Evolutionary conservation across 148 eudicot genomes (phyloP).

Genomic region (Persicaria tinctoria): DNA sequence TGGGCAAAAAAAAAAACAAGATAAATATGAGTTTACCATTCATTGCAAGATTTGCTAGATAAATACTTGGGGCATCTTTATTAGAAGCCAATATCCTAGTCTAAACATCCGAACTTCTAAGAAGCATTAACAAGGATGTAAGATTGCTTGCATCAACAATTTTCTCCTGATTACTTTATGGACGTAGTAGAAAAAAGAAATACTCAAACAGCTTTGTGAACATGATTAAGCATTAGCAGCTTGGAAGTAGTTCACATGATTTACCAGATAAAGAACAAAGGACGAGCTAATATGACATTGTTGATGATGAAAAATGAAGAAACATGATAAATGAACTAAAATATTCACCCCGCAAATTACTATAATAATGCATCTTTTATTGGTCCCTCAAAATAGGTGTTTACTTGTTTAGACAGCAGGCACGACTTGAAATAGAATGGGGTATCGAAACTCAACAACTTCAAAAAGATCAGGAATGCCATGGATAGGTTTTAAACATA

Average conservation of each 20-base stretch:
- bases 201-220: background rate
- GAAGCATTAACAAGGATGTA: slow-evolving; percentile 71
- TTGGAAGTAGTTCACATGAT: background rate
- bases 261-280: background rate
- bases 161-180: slow-evolving; percentile 80
- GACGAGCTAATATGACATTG: background rate
- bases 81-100: slow-evolving; percentile 22
- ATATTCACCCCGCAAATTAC: background rate
- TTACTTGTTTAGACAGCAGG: background rate
- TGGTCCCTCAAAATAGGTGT: background rate
- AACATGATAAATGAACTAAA: too few relatives aligned
- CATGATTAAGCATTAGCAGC: background rate
- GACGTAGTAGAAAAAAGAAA: slow-evolving; percentile 12
- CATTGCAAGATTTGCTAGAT: too few relatives aligned
- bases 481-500: background rate
- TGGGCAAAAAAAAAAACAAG: too few relatives aligned
- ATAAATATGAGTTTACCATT: too few relatives aligned
- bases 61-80: background rate
- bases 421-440: background rate
- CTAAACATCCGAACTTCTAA: slow-evolving; percentile 64
- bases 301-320: background rate
- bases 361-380: background rate
- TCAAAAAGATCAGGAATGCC: background rate
- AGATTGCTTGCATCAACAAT: slow-evolving; percentile 96
- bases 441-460: background rate